Conservation (phyloP, 2,329 filamentous ascomycete species). For the Pseudogymnoascus pannorum region DNA sequence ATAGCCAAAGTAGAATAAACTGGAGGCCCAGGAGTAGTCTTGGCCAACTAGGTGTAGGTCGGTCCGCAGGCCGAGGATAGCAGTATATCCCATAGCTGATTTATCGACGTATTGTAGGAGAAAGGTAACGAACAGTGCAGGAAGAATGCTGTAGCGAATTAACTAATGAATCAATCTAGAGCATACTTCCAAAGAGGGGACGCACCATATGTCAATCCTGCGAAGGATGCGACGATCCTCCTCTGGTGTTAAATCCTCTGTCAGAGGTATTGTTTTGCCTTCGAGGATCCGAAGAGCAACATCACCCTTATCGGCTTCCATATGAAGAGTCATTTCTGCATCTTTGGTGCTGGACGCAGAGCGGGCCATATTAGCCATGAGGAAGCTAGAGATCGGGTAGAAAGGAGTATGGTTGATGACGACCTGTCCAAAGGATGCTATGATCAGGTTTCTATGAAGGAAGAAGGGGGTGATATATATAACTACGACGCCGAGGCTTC, state of each 20-base stretch:
- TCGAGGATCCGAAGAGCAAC: not conserved
- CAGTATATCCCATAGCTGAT: not conserved
- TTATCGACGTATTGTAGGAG: conserved; percentile 9
- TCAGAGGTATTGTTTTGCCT: not conserved
- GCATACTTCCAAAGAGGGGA: not conserved
- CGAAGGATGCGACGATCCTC: conserved; percentile 10
- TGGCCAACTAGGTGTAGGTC: conserved; percentile 30
- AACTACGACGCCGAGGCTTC: not conserved
- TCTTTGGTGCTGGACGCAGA: not conserved
- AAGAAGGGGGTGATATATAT: not conserved
- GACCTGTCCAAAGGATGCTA: not conserved
- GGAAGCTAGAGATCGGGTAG: not conserved
- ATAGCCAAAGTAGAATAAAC: conserved; percentile 13
- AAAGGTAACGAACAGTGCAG: conserved; percentile 7
- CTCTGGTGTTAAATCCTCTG: not conserved
- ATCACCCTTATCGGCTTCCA: not conserved
- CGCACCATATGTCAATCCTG: conserved; percentile 8
- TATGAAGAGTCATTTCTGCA: not conserved
- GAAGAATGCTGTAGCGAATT: conserved; percentile 7
- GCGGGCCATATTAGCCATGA: not conserved
- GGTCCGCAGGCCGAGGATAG: conserved; percentile 3
- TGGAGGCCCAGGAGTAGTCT: conserved; percentile 11
- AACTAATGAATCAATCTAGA: not conserved
- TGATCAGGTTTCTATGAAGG: not conserved
- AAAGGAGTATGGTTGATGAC: not conserved